phyloP scores from a whole-genome alignment of 1,284 basidiomycete species.

The Pseudozyma thailandica region DNA sequence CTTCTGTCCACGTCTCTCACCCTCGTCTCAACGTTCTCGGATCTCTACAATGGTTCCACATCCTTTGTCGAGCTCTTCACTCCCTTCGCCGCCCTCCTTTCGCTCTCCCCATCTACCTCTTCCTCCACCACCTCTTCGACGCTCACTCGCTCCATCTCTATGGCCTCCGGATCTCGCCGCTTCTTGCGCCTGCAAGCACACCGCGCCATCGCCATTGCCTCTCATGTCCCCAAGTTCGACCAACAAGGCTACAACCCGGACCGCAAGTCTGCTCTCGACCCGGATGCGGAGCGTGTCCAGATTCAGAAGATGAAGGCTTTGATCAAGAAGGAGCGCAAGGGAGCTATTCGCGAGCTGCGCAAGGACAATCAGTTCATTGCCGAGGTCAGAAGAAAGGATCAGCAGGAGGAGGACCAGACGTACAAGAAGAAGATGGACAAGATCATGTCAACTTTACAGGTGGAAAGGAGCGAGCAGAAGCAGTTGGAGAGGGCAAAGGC shows the following conservation, averaged over 20 bases:
- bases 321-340: constrained; percentile 96
- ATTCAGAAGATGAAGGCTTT: constrained; percentile 85
- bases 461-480: constrained; percentile 95
- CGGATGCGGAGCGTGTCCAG: constrained; percentile 90
- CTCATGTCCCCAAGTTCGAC: constrained; percentile 94
- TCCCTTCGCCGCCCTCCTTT: constrained; percentile 47
- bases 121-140: constrained; percentile 65
- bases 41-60: constrained; percentile 57
- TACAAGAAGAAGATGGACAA: constrained; percentile 73
- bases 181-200: constrained; percentile 90
- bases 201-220: constrained; percentile 93
- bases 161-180: constrained; percentile 77
- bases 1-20: constrained; percentile 45
- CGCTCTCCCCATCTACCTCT: constrained; percentile 28
- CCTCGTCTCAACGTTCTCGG: constrained; percentile 50
- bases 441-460: constrained; percentile 83
- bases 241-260: constrained; percentile 79
- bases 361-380: constrained; percentile 96
- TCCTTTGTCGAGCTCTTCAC: constrained; percentile 63
- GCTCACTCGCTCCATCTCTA: constrained; percentile 74
- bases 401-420: constrained; percentile 79
- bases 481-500: constrained; percentile 76
- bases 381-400: constrained; percentile 76
- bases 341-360: constrained; percentile 93
- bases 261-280: constrained; percentile 80